Base-by-base conservation (phyloP, 2,329 filamentous ascomycete genomes). In the Colletotrichum sidae region DNA sequence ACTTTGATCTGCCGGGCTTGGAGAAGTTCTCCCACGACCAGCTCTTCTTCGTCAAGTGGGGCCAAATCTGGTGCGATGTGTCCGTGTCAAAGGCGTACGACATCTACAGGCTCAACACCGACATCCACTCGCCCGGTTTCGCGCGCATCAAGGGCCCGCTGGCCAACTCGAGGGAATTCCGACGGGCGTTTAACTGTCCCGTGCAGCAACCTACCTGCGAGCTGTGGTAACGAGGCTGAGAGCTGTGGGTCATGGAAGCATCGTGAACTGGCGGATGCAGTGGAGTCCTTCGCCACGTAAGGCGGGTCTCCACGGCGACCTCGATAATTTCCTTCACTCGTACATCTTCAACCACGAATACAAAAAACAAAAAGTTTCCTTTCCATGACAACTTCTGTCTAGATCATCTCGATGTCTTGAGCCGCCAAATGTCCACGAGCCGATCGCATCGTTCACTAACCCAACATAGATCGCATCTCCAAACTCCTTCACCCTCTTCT, bases 51-150 rank as follows among this genome's bases (percentile, higher is more conserved):
- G 79, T 92, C 38, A 83, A 83, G 5, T 92, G 86, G 72, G 84
- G 79, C 2, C 89, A 87, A 68, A 83, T 81, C 75, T 92, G 88
- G 88, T 93, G 90, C 74, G 83, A 84, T 35, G 90, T 90, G 78
- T 83, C 78, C 2, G 83, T 86, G 4, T 84, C 85, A 60, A 87
- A 87, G 69, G 79, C 82, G 10, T 53, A 47, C 10, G 84, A 86
- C 4, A 81, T 88, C 33, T 79, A 81, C 53, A 76, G 80, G 1
- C 84, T 92, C 52, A 86, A 86, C 70, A 84, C 80, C 0, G 89
- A 93, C 71, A 84, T 85, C 0, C 91, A 93, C 76, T 86, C 89
- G 8, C 90, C 89, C 0, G 84, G 85, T 13, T 83, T 84, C 67
- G 86, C 86, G 1, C 83, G 90, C 15, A 86, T 90, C 33, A 70